Percentiles rank a stretch among this genome's conserved stretches.
Evolutionary conservation across 2,329 filamentous ascomycete genomes (phyloP).

Genomic region (Botrytis fragariae): DNA sequence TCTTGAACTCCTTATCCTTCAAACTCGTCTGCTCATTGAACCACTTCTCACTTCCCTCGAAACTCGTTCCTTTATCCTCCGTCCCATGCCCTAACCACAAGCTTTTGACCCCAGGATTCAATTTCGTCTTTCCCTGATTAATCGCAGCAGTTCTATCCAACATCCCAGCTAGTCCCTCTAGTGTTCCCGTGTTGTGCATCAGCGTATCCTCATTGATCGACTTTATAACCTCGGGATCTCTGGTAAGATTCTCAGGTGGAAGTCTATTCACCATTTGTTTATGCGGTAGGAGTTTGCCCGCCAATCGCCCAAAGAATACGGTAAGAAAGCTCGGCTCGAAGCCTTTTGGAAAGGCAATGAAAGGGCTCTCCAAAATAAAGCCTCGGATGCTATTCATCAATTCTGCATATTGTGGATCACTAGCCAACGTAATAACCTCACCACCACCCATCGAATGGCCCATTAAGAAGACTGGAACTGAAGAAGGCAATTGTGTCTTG

Average conservation of each 20-base stretch:
- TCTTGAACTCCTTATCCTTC: constrained; percentile 67
- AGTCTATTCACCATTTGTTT: constrained; percentile 61
- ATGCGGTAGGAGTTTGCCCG: constrained; percentile 63
- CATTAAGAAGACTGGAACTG: constrained; percentile 73
- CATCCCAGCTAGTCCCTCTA: constrained; percentile 76
- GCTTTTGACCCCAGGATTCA: constrained; percentile 55
- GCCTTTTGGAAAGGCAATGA: constrained; percentile 68
- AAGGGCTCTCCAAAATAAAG: constrained; percentile 74
- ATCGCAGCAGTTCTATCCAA: constrained; percentile 69
- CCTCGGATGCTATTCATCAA: constrained; percentile 64
- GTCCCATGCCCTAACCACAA: constrained; percentile 76
- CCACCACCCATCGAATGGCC: constrained; percentile 92
- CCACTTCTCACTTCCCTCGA: constrained; percentile 61
- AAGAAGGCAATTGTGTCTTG: constrained; percentile 51
- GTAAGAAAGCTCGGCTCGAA: constrained; percentile 63
- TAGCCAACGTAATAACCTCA: constrained; percentile 63
- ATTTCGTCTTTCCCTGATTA: constrained; percentile 51
- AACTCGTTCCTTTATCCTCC: constrained; percentile 67
- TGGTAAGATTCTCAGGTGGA: constrained; percentile 61
- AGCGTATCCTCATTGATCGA: constrained; percentile 64
- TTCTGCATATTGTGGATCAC: constrained; percentile 49
- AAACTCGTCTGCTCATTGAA: constrained; percentile 54
- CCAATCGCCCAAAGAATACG: constrained; percentile 64
- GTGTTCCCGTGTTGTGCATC: constrained; percentile 78
- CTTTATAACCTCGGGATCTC: constrained; percentile 62